Evolutionary conservation across 331 rosid genomes (phyloP), one percentile per base, ranked within the genome.

Genomic region (Ulmus americana): DNA sequence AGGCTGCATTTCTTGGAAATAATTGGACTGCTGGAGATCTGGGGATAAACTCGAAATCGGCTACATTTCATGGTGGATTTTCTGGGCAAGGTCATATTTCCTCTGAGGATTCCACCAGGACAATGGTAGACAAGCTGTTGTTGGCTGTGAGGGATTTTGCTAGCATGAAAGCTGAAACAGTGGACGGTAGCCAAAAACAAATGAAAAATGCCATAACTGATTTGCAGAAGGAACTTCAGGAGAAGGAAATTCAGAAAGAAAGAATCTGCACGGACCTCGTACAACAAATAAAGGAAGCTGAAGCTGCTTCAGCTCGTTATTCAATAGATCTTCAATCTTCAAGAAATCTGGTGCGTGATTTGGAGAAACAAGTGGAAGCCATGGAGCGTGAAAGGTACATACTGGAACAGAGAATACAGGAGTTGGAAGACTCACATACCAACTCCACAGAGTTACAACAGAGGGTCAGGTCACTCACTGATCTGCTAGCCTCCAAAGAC

Each of bases 191-290:
- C 75, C 83, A 74, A 78, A 87, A 73, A 75, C 96, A 94, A 79
- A 81, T 84, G 91, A 94, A 87, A 84, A 76, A 67, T 55, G 71
- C 76, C 22, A 75, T 90, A 57, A 51, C 83, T 49, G 82, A 82
- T 78, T 69, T 94, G 84, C 96, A 85, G 86, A 81, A 75, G 71
- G 96, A 90, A 74, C 95, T 90, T 72, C 96, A 84, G 79, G 97
- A 94, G 82, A 94, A 94, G 80, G 99, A 94, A 68, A 71, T 85
- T 65, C 90, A 87, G 65, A 87, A 79, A 65, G 99, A 94, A 58
- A 79, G 70, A 78, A 78, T 87, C 60, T 87, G 95, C 83, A 76
- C 78, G 77, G 97, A 94, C 42, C 92, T 94, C 65, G 97, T 87
- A 16, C 77, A 76, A 78, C 99, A 90, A 79, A 81, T 90, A 64